Percentiles rank a stretch among this genome's conserved stretches.
phyloP scores from a whole-genome alignment of 1,284 basidiomycete species.

The Ganoderma boninense region DNA sequence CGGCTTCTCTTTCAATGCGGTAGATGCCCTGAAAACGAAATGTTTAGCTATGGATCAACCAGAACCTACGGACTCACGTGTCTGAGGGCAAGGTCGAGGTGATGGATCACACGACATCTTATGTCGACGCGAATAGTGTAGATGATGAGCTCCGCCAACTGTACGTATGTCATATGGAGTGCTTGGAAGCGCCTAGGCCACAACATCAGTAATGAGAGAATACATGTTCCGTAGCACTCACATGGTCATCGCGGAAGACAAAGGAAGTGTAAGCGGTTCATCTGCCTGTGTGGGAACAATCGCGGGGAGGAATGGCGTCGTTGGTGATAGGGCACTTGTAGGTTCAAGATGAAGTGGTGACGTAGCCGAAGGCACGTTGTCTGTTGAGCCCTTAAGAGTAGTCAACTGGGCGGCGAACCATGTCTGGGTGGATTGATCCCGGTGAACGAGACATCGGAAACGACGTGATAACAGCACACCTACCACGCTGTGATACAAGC shows the following conservation, averaged over 20 bases:
- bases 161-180: constrained; percentile 88
- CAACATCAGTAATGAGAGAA: constrained; percentile 19
- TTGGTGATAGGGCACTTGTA: constrained; percentile 56
- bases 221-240: constrained; percentile 50
- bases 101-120: constrained; percentile 85
- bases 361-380: constrained; percentile 62
- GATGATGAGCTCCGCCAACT: constrained; percentile 87
- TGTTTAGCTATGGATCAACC: not conserved
- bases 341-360: constrained; percentile 59
- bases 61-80: constrained; percentile 55
- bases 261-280: constrained; percentile 72
- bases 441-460: not conserved
- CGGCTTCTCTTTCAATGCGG: constrained; percentile 79
- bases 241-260: constrained; percentile 90
- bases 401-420: constrained; percentile 84
- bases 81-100: constrained; percentile 81
- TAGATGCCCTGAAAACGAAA: constrained; percentile 76
- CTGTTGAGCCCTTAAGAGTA: constrained; percentile 68
- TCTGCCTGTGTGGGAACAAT: constrained; percentile 47
- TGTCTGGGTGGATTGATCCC: constrained; percentile 52
- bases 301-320: constrained; percentile 55
- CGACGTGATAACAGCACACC: constrained; percentile 38
- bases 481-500: constrained; percentile 89
- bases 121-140: constrained; percentile 92
- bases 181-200: constrained; percentile 84